Conservation (phyloP, 2,329 filamentous ascomycete genomes). For the Fusarium hainanense region DNA sequence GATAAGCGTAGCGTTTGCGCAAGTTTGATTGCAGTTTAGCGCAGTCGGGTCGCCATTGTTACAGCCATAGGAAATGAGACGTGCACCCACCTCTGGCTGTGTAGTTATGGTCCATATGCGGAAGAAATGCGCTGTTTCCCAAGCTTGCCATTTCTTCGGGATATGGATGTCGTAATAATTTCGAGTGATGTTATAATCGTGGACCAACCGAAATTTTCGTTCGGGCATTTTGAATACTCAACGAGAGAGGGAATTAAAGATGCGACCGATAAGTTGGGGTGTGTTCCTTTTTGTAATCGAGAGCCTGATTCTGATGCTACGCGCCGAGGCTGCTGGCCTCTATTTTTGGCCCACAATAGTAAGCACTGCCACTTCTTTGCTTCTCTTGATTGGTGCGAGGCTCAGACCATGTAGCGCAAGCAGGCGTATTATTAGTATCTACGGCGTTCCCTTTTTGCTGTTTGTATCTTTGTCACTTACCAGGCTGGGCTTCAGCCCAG, state of each 20-base stretch:
- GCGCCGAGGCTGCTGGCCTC: neutral
- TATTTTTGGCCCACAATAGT: neutral
- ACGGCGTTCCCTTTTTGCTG: too few species aligned
- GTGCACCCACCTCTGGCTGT: neutral
- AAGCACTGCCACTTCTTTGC: neutral
- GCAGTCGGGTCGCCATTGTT: neutral
- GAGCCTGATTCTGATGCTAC: neutral
- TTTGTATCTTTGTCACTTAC: neutral
- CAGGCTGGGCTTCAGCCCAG: neutral
- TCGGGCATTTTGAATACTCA: slow-evolving; percentile 1
- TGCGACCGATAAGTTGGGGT: neutral
- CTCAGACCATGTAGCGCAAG: neutral
- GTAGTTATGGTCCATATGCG: neutral
- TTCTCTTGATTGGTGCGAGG: neutral
- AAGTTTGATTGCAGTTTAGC: neutral
- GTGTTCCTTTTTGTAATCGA: neutral
- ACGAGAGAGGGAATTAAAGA: too few species aligned
- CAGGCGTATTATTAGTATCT: too few species aligned
- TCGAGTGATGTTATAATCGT: neutral
- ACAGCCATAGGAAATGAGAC: slow-evolving; percentile 1
- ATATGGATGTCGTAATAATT: neutral
- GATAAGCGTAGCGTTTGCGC: neutral
- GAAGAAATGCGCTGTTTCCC: slow-evolving; percentile 10
- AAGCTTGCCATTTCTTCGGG: slow-evolving; percentile 2
- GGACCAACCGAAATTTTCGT: neutral